Evolutionary conservation across 1,284 basidiomycete species (phyloP), one percentile per base, ranked within the genome.

Genomic region (Papiliotrema terrestris): DNA sequence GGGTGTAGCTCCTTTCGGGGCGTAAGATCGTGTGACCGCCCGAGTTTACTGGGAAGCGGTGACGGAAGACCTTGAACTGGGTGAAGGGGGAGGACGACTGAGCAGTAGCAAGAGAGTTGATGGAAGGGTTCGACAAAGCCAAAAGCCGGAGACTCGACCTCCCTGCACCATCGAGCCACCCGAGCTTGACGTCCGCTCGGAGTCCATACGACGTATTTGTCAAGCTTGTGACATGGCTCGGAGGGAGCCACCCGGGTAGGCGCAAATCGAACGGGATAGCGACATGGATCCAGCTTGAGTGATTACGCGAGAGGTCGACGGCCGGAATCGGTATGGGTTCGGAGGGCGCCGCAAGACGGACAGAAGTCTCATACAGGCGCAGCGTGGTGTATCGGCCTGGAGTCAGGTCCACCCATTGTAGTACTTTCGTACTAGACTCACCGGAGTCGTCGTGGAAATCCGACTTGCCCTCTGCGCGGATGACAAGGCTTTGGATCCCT

Each of bases 181-280:
- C 69, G 11, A 74, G 41, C 14, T 38, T 60, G 6, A 57, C 62
- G 6, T 58, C 42, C 1, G 63, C 67, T 2, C 67, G 47, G 20
- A 65, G 47, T 8, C 75, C 75, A 52, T 74, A 75, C 0, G 56
- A 44, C 6, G 63, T 65, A 3, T 52, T 53, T 2, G 69, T 65
- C 55, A 65, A 61, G 6, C 53, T 53, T 2, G 65, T 58, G 9
- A 48, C 26, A 48, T 70, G 65, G 2, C 66, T 60, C 1, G 69
- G 66, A 2, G 75, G 75, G 9, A 77, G 56, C 75, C 75, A 77
- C 2, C 74, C 75, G 1, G 75, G 74, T 3, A 77, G 51, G 8
- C 64, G 62, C 8, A 77, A 52, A 43, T 77, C 75, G 49, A 77
- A 76, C 1, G 67, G 57, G 17, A 77, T 55, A 14, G 66, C 64